Conservation (phyloP, 345 rosid species). For the Barbarea vulgaris region DNA sequence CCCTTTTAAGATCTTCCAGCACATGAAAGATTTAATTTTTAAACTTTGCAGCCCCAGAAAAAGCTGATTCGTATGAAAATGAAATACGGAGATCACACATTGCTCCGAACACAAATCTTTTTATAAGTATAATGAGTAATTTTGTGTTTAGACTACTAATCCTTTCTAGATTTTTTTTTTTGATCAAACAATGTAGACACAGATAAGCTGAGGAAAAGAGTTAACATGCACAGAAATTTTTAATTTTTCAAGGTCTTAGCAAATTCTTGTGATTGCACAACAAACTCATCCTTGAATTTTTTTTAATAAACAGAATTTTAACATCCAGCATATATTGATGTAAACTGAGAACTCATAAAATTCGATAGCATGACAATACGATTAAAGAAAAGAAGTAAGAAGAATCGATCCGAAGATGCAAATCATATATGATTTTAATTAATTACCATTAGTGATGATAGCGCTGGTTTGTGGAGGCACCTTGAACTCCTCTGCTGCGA, state of each 20-base stretch:
- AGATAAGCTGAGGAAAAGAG: neutral
- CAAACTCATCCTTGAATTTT: neutral
- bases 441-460: slow-evolving; percentile 91
- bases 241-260: neutral
- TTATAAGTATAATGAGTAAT: neutral
- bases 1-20: too few species aligned
- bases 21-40: neutral
- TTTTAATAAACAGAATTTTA: neutral
- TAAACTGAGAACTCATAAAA: neutral
- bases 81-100: neutral
- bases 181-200: slow-evolving; percentile 4
- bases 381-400: neutral
- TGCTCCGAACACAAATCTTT: neutral
- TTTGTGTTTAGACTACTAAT: neutral
- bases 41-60: neutral
- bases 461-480: slow-evolving; percentile 99
- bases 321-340: too few species aligned
- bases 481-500: slow-evolving; percentile 97
- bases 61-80: neutral
- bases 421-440: neutral
- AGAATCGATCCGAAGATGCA: neutral
- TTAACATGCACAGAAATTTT: neutral
- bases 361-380: neutral
- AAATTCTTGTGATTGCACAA: neutral
- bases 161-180: neutral